Percentiles rank a stretch among this genome's conserved stretches.
phyloP scores from a whole-genome alignment of 2,329 filamentous ascomycete genomes.

The Pestalotiopsis sp. region DNA sequence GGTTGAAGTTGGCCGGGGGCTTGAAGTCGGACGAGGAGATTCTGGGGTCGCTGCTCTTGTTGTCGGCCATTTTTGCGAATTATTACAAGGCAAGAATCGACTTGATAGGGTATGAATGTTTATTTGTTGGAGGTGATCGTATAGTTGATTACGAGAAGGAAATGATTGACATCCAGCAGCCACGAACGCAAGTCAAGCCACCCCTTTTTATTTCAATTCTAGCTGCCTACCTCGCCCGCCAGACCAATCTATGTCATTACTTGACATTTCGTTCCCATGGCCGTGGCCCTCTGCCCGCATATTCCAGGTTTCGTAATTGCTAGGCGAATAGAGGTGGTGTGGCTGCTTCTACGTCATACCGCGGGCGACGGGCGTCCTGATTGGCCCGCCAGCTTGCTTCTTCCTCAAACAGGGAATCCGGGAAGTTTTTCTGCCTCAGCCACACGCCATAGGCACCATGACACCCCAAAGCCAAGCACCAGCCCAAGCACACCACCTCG shows the following conservation, averaged over 20 bases:
- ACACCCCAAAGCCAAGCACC: too few species aligned
- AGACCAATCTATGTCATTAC: neutral
- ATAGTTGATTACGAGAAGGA: neutral
- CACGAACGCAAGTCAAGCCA: too few species aligned
- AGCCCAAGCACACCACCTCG: neutral
- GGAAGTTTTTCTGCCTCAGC: neutral
- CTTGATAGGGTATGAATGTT: neutral
- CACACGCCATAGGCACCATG: neutral
- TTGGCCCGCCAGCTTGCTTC: neutral
- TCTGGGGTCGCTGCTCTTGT: neutral
- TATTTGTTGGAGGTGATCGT: neutral
- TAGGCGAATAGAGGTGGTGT: neutral
- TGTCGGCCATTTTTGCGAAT: neutral
- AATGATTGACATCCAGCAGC: neutral
- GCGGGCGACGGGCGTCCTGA: neutral
- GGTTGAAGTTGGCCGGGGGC: slow-evolving; percentile 13
- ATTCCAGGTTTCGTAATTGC: slow-evolving; percentile 4
- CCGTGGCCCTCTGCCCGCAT: neutral
- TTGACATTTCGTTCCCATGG: neutral
- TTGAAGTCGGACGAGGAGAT: slow-evolving; percentile 14
- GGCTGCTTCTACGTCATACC: slow-evolving; percentile 8
- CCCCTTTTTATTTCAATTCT: too few species aligned
- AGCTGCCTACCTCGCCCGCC: neutral
- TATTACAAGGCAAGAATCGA: neutral
- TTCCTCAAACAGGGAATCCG: slow-evolving; percentile 9